phyloP scores from a whole-genome alignment of 495 filamentous ascomycete genomes.

The Trichoderma orchidacearum region DNA sequence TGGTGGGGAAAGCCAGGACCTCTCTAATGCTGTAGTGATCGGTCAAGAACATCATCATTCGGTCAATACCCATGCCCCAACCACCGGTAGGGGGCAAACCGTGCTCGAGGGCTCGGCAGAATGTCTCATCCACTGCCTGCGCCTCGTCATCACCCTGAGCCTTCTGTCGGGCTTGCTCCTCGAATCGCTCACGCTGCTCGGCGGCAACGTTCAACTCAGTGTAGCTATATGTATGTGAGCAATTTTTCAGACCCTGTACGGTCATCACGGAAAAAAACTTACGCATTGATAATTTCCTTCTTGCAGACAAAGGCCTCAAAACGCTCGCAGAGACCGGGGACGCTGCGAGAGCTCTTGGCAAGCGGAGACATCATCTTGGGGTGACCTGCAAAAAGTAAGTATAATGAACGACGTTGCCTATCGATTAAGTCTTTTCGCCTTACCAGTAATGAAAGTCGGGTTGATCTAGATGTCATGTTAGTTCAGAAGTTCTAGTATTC shows the following conservation, averaged over 20 bases:
- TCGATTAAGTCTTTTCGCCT: too few species aligned
- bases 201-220: constrained; percentile 98
- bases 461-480: constrained; percentile 24
- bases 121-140: constrained; percentile 88
- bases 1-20: constrained; percentile 76
- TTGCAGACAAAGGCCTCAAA: constrained; percentile 97
- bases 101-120: constrained; percentile 72
- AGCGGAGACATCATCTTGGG: constrained; percentile 97
- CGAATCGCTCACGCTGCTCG: constrained; percentile 85
- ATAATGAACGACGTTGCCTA: too few species aligned
- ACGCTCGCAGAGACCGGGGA: constrained; percentile 80
- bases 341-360: constrained; percentile 81
- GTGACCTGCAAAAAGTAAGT: too few species aligned
- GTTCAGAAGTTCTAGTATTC: background rate
- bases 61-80: constrained; percentile 96
- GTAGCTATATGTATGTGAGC: constrained; percentile 52
- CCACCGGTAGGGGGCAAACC: constrained; percentile 89
- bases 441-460: constrained; percentile 79
- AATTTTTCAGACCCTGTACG: too few species aligned
- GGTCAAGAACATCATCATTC: constrained; percentile 93
- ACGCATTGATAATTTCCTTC: constrained; percentile 87
- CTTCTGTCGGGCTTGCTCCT: constrained; percentile 94
- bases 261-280: constrained; percentile 28
- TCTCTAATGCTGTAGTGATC: constrained; percentile 92
- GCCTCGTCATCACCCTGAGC: constrained; percentile 94